Percentiles rank a stretch among this genome's conserved stretches.
Conservation (phyloP, 2,329 filamentous ascomycete species). For the Aspergillus awamori region DNA sequence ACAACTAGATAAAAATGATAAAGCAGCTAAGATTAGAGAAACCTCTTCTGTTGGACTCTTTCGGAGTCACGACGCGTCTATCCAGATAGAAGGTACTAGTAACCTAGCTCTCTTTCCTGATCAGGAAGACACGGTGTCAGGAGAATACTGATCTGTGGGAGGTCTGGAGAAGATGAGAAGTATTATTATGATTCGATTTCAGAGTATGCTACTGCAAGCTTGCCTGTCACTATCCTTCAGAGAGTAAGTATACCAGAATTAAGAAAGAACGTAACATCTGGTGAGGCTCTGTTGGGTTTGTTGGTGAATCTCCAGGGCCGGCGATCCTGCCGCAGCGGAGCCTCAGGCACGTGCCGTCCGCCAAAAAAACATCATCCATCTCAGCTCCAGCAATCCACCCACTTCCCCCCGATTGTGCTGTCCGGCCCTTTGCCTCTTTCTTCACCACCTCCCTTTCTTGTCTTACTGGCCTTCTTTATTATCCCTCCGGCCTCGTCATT, state of each 20-base stretch:
- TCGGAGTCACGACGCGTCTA: background rate
- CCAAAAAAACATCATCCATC: constrained; percentile 35
- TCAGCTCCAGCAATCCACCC: constrained; percentile 26
- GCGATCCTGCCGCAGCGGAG: constrained; percentile 29
- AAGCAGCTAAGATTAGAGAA: background rate
- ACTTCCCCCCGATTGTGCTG: constrained; percentile 15
- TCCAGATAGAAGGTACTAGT: too few relatives aligned
- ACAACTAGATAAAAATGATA: background rate
- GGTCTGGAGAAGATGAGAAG: too few relatives aligned
- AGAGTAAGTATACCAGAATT: too few relatives aligned
- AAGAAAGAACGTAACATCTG: background rate
- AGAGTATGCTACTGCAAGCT: too few relatives aligned
- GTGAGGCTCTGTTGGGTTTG: background rate
- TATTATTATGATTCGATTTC: too few relatives aligned
- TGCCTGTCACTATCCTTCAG: too few relatives aligned
- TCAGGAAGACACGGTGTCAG: too few relatives aligned
- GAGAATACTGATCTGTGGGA: too few relatives aligned
- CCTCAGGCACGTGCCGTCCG: constrained; percentile 30
- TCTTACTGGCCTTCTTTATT: constrained; percentile 4
- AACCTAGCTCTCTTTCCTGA: too few relatives aligned
- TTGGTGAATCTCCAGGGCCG: constrained; percentile 14
- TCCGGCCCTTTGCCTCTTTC: constrained; percentile 9
- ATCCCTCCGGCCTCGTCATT: constrained; percentile 1
- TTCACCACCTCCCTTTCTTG: constrained; percentile 4
- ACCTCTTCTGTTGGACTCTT: background rate